Percentiles rank a stretch among this genome's conserved stretches.
Conservation (phyloP, 305 asterid genomes). For the Fraxinus xanthoxyloides region DNA sequence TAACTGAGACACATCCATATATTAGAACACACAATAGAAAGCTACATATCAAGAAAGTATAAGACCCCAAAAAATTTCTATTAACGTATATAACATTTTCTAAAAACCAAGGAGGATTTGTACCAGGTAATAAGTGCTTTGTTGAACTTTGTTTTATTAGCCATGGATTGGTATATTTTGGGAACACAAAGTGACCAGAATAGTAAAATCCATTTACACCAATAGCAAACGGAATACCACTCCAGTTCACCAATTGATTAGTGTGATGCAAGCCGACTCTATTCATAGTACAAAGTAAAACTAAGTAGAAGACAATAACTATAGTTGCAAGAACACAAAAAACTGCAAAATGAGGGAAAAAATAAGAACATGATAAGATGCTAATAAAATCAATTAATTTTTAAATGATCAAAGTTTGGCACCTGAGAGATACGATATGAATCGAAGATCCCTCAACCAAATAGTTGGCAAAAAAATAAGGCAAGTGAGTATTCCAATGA, state of each 20-base stretch:
- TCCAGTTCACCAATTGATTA: conserved; percentile 36
- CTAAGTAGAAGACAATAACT: conserved; percentile 40
- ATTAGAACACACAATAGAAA: conserved; percentile 35
- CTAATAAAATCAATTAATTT: not conserved
- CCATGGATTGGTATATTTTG: conserved; percentile 63
- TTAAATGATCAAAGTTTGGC: not conserved
- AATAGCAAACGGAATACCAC: conserved; percentile 49
- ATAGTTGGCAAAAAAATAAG: conserved; percentile 60
- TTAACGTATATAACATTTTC: not conserved
- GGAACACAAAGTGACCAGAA: conserved; percentile 60
- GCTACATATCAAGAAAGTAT: conserved; percentile 19
- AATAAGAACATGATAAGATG: not conserved
- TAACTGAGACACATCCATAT: conserved; percentile 41
- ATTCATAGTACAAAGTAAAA: conserved; percentile 38
- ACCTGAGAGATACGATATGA: conserved; percentile 67
- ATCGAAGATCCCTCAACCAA: conserved; percentile 61
- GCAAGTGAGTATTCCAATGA: conserved; percentile 44
- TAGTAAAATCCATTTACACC: conserved; percentile 63
- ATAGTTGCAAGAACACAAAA: conserved; percentile 58
- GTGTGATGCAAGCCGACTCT: conserved; percentile 33
- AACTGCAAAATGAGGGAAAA: conserved; percentile 31
- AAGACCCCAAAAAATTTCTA: not conserved
- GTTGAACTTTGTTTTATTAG: conserved; percentile 38
- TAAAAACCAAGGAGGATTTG: not conserved
- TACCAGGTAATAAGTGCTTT: conserved; percentile 33